Evolutionary conservation across 2,329 filamentous ascomycete species (phyloP), one percentile per base, ranked within the genome.

Genomic region (Akanthomyces uredinophilus): DNA sequence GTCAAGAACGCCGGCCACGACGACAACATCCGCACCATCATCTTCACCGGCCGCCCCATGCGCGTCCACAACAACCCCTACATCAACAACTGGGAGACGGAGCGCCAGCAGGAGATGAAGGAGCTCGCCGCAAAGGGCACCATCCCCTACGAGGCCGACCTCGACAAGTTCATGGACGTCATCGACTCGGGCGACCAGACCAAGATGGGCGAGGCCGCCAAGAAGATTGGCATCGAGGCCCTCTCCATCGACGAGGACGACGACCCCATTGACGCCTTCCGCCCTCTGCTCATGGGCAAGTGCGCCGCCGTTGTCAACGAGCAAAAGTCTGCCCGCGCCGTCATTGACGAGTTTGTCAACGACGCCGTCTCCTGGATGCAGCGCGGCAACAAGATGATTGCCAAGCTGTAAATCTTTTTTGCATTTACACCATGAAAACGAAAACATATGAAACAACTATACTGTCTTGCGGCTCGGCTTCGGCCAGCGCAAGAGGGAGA

Each of bases 221-320:
- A 60, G 50, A 60, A 60, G 56, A 87, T 88, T 77, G 78, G 87
- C 63, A 79, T 89, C 63, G 89, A 87, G 11, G 72, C 77, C 68
- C 85, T 87, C 75, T 88, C 88, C 65, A 79, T 88, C 65, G 86
- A 89, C 53, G 84, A 90, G 64, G 85, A 91, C 63, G 93, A 97
- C 64, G 92, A 98, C 46, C 85, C 89, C 39, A 87, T 99, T 79
- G 95, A 98, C 75, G 92, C 95, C 73, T 93, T 92, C 71, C 85
- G 92, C 63, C 93, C 93, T 16, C 96, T 87, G 82, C 79, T 97
- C 69, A 99, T 99, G 95, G 95, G 95, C 75, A 96, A 98, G 84
- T 94, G 91, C 64, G 90, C 95, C 43, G 94, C 95, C 32, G 91
- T 97, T 37, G 90, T 95, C 62, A 95, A 94, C 72, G 92, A 98